These are phyloP conservation scores for Postia placenta DNA, from an alignment of 768 basidiomycete genomes.

Conservation along the genomic window DNA sequence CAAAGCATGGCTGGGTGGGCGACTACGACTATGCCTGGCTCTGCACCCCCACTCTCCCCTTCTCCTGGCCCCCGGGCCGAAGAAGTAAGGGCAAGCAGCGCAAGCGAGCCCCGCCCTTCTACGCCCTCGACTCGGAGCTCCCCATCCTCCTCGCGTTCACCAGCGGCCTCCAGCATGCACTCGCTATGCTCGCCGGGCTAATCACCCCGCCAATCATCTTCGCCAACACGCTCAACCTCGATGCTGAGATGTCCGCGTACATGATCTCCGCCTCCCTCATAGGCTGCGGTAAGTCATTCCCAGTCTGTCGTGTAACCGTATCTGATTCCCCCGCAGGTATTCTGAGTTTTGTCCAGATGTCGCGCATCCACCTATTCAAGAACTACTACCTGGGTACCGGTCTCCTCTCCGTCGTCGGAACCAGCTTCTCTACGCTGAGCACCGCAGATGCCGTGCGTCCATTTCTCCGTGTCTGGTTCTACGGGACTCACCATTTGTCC, in stretches of 20 bases:
- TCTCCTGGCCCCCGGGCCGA: slow-evolving; percentile 27
- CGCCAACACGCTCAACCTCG: slow-evolving; percentile 54
- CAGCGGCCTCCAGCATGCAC: slow-evolving; percentile 68
- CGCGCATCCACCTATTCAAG: slow-evolving; percentile 51
- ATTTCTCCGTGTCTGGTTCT: not conserved
- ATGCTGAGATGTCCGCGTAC: slow-evolving; percentile 56
- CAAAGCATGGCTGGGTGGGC: slow-evolving; percentile 72
- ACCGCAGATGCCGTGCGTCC: slow-evolving; percentile 58
- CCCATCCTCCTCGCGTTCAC: slow-evolving; percentile 70
- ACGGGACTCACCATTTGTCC: not conserved
- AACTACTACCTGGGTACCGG: slow-evolving; percentile 77
- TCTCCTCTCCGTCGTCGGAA: slow-evolving; percentile 74
- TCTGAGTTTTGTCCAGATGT: slow-evolving; percentile 75
- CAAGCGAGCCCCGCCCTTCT: slow-evolving; percentile 57
- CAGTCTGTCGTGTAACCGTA: not conserved
- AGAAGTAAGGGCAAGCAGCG: slow-evolving; percentile 19
- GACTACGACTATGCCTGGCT: slow-evolving; percentile 74
- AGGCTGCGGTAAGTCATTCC: slow-evolving; percentile 53
- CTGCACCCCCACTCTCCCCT: slow-evolving; percentile 65
- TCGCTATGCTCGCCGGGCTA: slow-evolving; percentile 79
- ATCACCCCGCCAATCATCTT: slow-evolving; percentile 85
- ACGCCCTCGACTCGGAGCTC: slow-evolving; percentile 63
- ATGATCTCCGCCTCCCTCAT: slow-evolving; percentile 81
- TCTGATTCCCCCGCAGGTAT: slow-evolving; percentile 43
- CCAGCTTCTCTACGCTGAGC: slow-evolving; percentile 72